Base-by-base conservation (phyloP, 2,329 filamentous ascomycete species). In the Biscogniauxia mediterranea region DNA sequence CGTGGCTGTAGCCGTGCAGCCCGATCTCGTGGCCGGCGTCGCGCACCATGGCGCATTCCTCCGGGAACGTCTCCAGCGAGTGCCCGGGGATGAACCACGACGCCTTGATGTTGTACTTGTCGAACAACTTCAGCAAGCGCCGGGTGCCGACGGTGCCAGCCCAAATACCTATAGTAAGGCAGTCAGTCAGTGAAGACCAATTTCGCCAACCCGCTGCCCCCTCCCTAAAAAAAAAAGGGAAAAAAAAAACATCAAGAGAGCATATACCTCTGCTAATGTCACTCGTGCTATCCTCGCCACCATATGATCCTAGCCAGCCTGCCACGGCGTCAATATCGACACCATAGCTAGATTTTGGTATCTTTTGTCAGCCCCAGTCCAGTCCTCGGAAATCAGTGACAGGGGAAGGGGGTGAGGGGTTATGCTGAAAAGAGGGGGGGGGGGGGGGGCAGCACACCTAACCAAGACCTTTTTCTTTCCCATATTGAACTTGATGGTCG, bases 241-340 rank as follows among this genome's bases (percentile, higher is more conserved):
- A 28, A 13, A 32, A 13, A 9, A 32, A 32, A 32, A 2, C 15
- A 23, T 54, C 26, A 26, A 5, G 23, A 8, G n/a, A 54, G 19
- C 53, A 61, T 55, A 64, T 66, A 85, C 87, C 88, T 80, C 89
- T 81, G 70, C 85, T 89, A 64, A 92, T 91, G 67, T 92, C 89
- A 69, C 83, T 89, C 1, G 84, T 86, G 7, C 84, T 88, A 70
- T 92, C 89, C 73, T 92, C 84, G 46, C 90, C 89, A 17, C 88
- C 88, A 68, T 93, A 92, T 0, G 85, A 89, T 0, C 89, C 89
- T 0, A 92, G 79, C 90, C 89, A 92, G 8, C 89, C 89, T 1
- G 89, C 85, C 1, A 92, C 87, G n/a, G 89, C 89, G 65, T 92
- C 89, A 25, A 92, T 87, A 63, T 92, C 89, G 23, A 92, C 86